Percentiles rank a stretch among this genome's conserved stretches.
Evolutionary conservation across 2,329 filamentous ascomycete genomes (phyloP).

Genomic region (Teratosphaeria nubilosa): DNA sequence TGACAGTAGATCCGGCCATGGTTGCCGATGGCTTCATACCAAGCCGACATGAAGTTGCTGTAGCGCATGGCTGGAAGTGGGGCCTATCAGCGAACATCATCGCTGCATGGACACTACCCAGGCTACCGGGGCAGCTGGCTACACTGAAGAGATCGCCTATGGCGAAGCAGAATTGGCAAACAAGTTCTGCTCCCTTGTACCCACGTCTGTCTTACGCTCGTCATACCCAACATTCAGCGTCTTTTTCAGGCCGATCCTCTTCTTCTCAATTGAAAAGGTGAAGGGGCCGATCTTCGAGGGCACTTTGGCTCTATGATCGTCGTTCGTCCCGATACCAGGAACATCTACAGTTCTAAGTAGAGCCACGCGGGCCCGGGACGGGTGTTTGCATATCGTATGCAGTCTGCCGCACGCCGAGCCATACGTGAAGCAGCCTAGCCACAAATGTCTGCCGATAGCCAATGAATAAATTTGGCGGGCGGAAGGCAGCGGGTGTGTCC

Average conservation of each 20-base stretch:
- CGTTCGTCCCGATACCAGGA: neutral
- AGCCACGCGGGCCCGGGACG: constrained; percentile 6
- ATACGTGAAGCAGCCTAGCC: neutral
- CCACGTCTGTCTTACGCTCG: neutral
- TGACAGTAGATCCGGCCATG: neutral
- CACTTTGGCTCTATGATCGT: neutral
- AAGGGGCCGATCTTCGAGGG: neutral
- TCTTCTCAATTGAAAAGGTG: neutral
- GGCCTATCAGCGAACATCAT: neutral
- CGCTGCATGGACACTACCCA: neutral
- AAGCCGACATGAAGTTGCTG: neutral
- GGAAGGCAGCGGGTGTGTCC: neutral
- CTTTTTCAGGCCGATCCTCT: neutral
- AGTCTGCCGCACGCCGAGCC: constrained; percentile 7
- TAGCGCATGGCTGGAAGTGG: neutral
- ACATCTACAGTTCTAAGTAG: constrained; percentile 2
- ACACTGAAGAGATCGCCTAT: neutral
- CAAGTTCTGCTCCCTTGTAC: neutral
- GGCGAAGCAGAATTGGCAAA: neutral
- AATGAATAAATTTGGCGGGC: constrained; percentile 1
- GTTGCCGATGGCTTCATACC: neutral
- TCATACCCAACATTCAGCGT: neutral
- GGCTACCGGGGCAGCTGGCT: neutral
- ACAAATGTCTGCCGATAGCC: neutral
- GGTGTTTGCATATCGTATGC: constrained; percentile 4